These are phyloP conservation scores for Ascochyta rabiei DNA, from an alignment of 2,329 filamentous ascomycete species.

Conservation along the genomic window DNA sequence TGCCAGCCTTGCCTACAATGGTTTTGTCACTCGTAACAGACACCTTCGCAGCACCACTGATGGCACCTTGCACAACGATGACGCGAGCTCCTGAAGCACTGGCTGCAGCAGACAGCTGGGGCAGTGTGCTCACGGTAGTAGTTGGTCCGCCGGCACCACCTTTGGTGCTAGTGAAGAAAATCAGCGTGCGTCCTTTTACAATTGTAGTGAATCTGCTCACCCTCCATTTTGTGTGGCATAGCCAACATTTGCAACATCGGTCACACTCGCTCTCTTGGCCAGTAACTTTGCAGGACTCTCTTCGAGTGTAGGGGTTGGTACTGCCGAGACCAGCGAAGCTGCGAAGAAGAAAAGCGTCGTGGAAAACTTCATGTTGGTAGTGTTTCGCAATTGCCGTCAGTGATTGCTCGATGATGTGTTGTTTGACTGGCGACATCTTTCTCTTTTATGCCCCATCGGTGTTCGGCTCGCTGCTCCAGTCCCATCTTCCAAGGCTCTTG, in stretches of 20 bases:
- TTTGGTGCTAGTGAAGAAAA: slow-evolving; percentile 50
- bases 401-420: neutral
- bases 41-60: slow-evolving; percentile 34
- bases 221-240: slow-evolving; percentile 56
- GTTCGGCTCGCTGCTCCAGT: slow-evolving; percentile 2
- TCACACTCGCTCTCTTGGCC: slow-evolving; percentile 20
- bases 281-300: slow-evolving; percentile 14
- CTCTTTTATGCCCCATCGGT: slow-evolving; percentile 15
- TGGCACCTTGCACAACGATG: slow-evolving; percentile 34
- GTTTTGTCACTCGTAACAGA: slow-evolving; percentile 30
- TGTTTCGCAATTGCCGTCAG: neutral
- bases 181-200: neutral
- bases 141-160: slow-evolving; percentile 60
- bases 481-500: neutral
- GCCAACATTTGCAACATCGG: slow-evolving; percentile 38
- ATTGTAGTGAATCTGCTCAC: neutral
- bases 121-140: slow-evolving; percentile 60
- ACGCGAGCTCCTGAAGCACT: slow-evolving; percentile 25
- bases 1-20: slow-evolving; percentile 48
- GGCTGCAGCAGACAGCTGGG: slow-evolving; percentile 57
- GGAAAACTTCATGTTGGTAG: slow-evolving; percentile 18
- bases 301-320: slow-evolving; percentile 19
- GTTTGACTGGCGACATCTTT: neutral
- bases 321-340: slow-evolving; percentile 18
- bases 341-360: slow-evolving; percentile 17